These are phyloP conservation scores for Sextonia rubra DNA, from an alignment of 164 flowering plant species.

Conservation along the genomic window DNA sequence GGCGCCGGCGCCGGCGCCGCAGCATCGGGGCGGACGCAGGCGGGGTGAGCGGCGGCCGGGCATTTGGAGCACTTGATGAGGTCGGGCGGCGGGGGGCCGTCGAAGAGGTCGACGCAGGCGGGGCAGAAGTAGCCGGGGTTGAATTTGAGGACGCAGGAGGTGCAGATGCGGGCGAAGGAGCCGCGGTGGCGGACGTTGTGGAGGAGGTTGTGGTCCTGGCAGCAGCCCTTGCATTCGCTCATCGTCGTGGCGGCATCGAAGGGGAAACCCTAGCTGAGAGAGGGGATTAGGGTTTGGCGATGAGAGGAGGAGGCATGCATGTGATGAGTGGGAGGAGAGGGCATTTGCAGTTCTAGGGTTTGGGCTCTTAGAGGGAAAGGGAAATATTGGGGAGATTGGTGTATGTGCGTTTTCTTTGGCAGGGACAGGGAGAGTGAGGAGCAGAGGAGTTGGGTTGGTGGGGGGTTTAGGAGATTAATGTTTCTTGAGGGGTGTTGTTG, in stretches of 20 bases:
- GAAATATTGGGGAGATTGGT: neutral
- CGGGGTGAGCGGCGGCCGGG: conserved; percentile 41
- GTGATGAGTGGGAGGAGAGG: neutral
- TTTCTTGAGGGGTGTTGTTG: too few species aligned
- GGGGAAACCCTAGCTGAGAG: conserved; percentile 2
- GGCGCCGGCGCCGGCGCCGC: neutral
- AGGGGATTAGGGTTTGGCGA: neutral
- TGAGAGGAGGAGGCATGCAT: neutral
- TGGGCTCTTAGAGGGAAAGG: neutral
- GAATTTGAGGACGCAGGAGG: conserved; percentile 28
- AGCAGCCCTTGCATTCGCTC: conserved; percentile 13
- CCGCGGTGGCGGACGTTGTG: conserved; percentile 31
- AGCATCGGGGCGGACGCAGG: conserved; percentile 25
- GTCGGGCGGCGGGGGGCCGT: conserved; percentile 23
- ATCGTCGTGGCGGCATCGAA: conserved; percentile 13
- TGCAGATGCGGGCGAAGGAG: conserved; percentile 44
- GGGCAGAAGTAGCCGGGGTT: conserved; percentile 55
- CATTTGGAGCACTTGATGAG: conserved; percentile 44
- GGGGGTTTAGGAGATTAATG: too few species aligned
- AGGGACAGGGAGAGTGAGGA: too few species aligned
- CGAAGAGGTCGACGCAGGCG: conserved; percentile 38
- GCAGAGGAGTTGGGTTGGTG: neutral
- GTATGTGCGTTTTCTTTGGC: neutral
- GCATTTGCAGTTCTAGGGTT: conserved; percentile 1
- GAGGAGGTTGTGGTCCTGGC: conserved; percentile 25